A percentile compares a stretch with the other conserved stretches of the same genome.
These are phyloP conservation scores for Passiflora organensis DNA, from an alignment of 345 rosid genomes.

Conservation along the genomic window DNA sequence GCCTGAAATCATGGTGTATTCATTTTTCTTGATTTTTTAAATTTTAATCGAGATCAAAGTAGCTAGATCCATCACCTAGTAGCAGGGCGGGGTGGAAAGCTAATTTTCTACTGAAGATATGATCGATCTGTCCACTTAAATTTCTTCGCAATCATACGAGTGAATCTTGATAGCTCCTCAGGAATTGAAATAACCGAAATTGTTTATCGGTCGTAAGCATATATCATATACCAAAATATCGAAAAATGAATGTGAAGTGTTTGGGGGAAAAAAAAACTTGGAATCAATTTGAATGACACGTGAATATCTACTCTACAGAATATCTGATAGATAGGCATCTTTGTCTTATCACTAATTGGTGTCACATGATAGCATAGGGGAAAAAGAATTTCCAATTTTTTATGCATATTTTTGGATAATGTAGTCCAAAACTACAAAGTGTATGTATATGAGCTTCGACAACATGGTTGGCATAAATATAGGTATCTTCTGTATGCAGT, in stretches of 20 bases:
- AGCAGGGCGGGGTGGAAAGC: not conserved
- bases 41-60: not conserved
- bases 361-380: conserved; percentile 3
- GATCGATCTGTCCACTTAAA: too few species aligned
- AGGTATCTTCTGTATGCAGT: not conserved
- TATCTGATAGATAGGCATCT: not conserved
- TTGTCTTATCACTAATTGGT: not conserved
- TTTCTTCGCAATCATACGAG: too few species aligned
- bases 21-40: not conserved
- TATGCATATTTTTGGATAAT: conserved; percentile 5
- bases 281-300: not conserved
- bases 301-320: not conserved
- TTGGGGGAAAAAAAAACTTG: too few species aligned
- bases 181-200: too few species aligned
- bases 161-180: too few species aligned
- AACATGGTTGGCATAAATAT: not conserved
- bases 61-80: not conserved
- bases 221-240: too few species aligned
- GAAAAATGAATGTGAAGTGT: too few species aligned
- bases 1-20: not conserved
- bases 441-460: not conserved
- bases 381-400: too few species aligned
- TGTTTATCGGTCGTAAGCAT: too few species aligned
- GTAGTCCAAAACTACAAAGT: not conserved
- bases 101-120: too few species aligned